Evolutionary conservation across 108 stramenopile species (phyloP).

Genomic region (Aurantiochytrium sp.): DNA sequence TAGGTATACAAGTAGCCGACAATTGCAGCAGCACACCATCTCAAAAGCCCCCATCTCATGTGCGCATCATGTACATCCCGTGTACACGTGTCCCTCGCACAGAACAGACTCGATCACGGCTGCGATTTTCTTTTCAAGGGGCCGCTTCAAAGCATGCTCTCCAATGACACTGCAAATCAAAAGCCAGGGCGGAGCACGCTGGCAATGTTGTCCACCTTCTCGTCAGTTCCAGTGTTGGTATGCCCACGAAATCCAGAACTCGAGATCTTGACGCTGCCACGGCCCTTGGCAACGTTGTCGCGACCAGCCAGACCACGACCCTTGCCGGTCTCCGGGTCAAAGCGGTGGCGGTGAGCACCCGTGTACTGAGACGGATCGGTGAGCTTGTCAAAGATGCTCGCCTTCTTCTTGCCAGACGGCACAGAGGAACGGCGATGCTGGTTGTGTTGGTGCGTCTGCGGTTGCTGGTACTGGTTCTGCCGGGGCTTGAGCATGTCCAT

Average conservation of each 20-base stretch:
- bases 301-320: conserved; percentile 7
- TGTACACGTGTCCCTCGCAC: too few relatives aligned
- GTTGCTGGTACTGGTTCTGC: background rate
- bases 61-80: too few relatives aligned
- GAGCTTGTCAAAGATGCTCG: conserved; percentile 22
- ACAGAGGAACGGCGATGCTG: too few relatives aligned
- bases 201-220: background rate
- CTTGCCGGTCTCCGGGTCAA: conserved; percentile 15
- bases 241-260: background rate
- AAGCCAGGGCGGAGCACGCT: background rate
- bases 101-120: too few relatives aligned
- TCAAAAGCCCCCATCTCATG: too few relatives aligned
- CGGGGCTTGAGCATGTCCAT: background rate
- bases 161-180: background rate
- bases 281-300: background rate
- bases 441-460: too few relatives aligned
- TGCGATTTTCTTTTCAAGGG: too few relatives aligned
- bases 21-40: too few relatives aligned
- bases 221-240: background rate
- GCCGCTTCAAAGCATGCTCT: too few relatives aligned
- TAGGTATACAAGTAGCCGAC: too few relatives aligned
- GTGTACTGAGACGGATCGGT: conserved; percentile 26
- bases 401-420: background rate
- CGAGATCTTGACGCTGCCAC: background rate
- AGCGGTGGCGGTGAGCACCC: conserved; percentile 29